These are phyloP conservation scores for Plantago major DNA, from an alignment of 257 asterid genomes.

Conservation along the genomic window DNA sequence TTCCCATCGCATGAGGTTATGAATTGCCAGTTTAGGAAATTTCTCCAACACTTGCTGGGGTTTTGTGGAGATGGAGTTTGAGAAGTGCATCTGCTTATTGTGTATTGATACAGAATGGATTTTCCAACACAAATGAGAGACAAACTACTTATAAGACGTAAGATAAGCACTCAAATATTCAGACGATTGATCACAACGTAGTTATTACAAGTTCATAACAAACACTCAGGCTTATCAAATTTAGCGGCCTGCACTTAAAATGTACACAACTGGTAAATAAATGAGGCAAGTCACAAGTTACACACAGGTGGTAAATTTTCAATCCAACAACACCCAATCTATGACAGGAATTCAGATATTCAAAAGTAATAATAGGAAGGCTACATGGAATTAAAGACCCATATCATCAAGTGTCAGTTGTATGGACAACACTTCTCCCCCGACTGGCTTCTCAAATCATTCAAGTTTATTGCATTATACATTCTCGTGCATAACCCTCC, in stretches of 20 bases:
- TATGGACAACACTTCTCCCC: conserved; percentile 18
- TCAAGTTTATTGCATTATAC: conserved; percentile 19
- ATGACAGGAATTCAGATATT: conserved; percentile 19
- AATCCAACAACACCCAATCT: conserved; percentile 24
- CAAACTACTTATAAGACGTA: too few species aligned
- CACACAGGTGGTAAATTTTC: conserved; percentile 24
- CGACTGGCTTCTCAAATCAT: conserved; percentile 8
- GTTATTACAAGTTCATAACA: neutral
- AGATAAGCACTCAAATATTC: neutral
- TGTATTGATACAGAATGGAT: too few species aligned
- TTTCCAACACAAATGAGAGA: too few species aligned
- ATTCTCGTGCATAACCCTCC: conserved; percentile 23
- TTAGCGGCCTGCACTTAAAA: conserved; percentile 14
- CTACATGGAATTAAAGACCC: conserved; percentile 41
- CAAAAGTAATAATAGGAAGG: conserved; percentile 23
- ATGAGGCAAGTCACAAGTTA: conserved; percentile 16
- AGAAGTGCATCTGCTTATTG: too few species aligned
- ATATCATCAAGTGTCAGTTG: conserved; percentile 31
- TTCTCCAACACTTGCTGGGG: too few species aligned
- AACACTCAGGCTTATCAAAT: neutral
- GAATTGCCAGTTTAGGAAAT: too few species aligned
- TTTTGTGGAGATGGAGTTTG: too few species aligned
- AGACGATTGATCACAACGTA: neutral
- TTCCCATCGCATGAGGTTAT: too few species aligned
- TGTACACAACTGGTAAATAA: conserved; percentile 25